Percentiles rank a stretch among this genome's conserved stretches.
phyloP scores from a whole-genome alignment of 1,139 yeast genomes.

The Keqinozyma sinolaborantium region DNA sequence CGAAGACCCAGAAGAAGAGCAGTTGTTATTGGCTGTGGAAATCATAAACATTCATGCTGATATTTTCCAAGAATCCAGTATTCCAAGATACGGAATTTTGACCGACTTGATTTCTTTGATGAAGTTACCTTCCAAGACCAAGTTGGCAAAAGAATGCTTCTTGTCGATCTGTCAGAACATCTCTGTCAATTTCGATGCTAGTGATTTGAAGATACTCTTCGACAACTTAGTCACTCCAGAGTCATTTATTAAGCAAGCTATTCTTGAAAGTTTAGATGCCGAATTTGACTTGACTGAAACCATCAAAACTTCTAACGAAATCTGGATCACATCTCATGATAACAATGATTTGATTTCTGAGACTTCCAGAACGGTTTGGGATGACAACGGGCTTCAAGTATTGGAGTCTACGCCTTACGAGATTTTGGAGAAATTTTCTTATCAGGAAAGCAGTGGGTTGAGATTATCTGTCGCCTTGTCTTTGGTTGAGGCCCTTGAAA shows the following conservation, averaged over 20 bases:
- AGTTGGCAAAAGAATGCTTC: conserved; percentile 79
- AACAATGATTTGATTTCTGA: conserved; percentile 61
- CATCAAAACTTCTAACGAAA: conserved; percentile 55
- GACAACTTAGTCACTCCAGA: conserved; percentile 60
- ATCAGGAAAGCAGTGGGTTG: conserved; percentile 56
- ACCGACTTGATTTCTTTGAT: conserved; percentile 62
- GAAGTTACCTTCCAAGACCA: conserved; percentile 73
- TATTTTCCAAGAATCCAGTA: conserved; percentile 58
- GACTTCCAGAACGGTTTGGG: conserved; percentile 81
- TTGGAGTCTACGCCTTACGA: conserved; percentile 39
- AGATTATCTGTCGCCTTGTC: conserved; percentile 67
- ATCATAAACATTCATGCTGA: conserved; percentile 76
- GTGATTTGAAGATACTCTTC: conserved; percentile 60
- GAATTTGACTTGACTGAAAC: conserved; percentile 74
- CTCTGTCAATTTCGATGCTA: conserved; percentile 51
- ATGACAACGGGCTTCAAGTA: conserved; percentile 59
- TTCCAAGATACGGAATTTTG: conserved; percentile 69
- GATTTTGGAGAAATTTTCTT: conserved; percentile 46
- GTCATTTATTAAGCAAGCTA: conserved; percentile 68
- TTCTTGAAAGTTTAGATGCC: conserved; percentile 80
- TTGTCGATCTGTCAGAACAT: conserved; percentile 72
- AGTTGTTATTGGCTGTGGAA: conserved; percentile 72
- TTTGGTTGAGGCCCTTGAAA: conserved; percentile 37
- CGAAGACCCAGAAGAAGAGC: conserved; percentile 88
- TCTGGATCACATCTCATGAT: conserved; percentile 80